Conservation (phyloP, 2,329 filamentous ascomycete genomes). For the Colletotrichum plurivorum region DNA sequence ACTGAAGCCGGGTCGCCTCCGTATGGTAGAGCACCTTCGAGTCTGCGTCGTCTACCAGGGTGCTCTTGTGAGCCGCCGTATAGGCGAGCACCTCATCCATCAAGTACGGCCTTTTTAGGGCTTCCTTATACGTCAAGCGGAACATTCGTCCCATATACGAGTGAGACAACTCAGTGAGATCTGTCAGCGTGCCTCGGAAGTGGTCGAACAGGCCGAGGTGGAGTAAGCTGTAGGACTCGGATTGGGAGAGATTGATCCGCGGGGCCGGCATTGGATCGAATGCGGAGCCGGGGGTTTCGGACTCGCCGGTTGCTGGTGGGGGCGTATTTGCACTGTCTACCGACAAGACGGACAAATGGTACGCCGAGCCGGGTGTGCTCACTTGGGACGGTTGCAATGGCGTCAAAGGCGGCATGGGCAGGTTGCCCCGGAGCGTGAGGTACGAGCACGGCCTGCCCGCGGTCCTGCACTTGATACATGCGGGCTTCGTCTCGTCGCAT, state of each 20-base stretch:
- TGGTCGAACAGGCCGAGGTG: constrained; percentile 15
- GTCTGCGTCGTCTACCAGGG: constrained; percentile 41
- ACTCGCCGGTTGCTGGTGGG: background rate
- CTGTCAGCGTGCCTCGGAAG: background rate
- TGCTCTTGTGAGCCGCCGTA: constrained; percentile 58
- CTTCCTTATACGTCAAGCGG: background rate
- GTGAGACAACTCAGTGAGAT: background rate
- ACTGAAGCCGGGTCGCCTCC: constrained; percentile 60
- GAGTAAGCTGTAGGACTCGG: constrained; percentile 10
- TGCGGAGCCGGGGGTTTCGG: background rate
- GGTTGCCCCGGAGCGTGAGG: background rate
- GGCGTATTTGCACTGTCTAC: background rate
- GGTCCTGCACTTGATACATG: constrained; percentile 56
- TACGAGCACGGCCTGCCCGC: constrained; percentile 54
- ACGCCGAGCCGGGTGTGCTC: constrained; percentile 49
- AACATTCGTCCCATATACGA: background rate
- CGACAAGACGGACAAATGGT: constrained; percentile 34
- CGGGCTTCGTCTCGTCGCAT: constrained; percentile 58
- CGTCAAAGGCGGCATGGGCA: background rate
- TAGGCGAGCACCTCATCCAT: constrained; percentile 63
- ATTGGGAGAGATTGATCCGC: background rate
- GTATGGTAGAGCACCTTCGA: constrained; percentile 48
- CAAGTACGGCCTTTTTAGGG: constrained; percentile 55
- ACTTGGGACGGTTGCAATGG: constrained; percentile 43
- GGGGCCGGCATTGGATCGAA: too few relatives aligned